These are phyloP conservation scores for Mesotaenium endlicherianum DNA, from an alignment of 139 green algal species.

Conservation along the genomic window DNA sequence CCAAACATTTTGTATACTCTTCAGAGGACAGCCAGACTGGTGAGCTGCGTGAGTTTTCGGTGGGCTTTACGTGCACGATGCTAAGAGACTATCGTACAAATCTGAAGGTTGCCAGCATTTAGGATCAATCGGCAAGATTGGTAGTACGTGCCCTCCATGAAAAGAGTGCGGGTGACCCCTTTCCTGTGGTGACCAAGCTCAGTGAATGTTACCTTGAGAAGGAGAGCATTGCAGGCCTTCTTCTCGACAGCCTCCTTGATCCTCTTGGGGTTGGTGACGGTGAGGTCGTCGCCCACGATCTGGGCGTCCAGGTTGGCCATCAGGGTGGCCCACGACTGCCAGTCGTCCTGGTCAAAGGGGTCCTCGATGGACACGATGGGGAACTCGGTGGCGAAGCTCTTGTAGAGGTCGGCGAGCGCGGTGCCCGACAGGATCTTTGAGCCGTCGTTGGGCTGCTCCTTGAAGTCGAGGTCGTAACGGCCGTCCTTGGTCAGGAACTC, in stretches of 20 bases:
- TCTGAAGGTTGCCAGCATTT: too few species aligned
- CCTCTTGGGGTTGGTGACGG: constrained; percentile 94
- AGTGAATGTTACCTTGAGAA: constrained; percentile 72
- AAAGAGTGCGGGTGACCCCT: too few species aligned
- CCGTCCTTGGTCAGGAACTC: constrained; percentile 81
- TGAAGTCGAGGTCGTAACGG: constrained; percentile 98
- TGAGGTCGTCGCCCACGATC: constrained; percentile 98
- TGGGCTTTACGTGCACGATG: too few species aligned
- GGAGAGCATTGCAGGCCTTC: constrained; percentile 91
- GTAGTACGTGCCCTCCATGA: too few species aligned
- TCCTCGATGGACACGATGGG: constrained; percentile 97
- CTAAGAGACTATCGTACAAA: too few species aligned
- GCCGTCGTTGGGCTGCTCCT: constrained; percentile 82
- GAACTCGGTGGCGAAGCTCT: constrained; percentile 70
- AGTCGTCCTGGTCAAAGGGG: constrained; percentile 99
- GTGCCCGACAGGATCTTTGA: constrained; percentile 74
- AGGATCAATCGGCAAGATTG: too few species aligned
- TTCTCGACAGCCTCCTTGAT: constrained; percentile 87
- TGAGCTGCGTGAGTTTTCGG: too few species aligned
- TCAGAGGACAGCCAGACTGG: too few species aligned
- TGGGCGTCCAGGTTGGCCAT: constrained; percentile 69
- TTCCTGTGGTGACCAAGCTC: constrained; percentile 70
- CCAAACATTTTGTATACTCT: too few species aligned
- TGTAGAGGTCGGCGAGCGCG: constrained; percentile 90
- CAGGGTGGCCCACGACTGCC: constrained; percentile 72